Conservation (phyloP, 2,329 filamentous ascomycete species). For the Calonectria fujianensis region DNA sequence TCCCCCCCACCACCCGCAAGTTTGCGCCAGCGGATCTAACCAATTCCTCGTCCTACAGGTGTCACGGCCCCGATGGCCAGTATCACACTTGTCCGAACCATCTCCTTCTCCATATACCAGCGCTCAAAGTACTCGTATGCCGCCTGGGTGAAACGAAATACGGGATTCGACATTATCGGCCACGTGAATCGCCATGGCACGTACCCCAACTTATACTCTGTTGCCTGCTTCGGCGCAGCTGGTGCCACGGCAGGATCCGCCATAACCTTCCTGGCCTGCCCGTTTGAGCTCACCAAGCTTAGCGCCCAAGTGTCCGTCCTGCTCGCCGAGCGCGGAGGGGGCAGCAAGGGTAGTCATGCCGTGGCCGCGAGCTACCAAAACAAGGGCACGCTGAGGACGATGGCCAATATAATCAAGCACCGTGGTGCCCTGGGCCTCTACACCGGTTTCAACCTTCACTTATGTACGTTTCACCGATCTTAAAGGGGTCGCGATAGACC, state of each 20-base stretch:
- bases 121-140: slow-evolving; percentile 84
- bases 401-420: slow-evolving; percentile 85
- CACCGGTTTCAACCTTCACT: slow-evolving; percentile 86
- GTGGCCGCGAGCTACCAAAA: slow-evolving; percentile 83
- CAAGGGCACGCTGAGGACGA: slow-evolving; percentile 85
- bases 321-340: slow-evolving; percentile 71
- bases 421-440: slow-evolving; percentile 85
- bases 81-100: slow-evolving; percentile 84
- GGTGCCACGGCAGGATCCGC: slow-evolving; percentile 87
- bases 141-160: slow-evolving; percentile 80
- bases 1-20: background rate
- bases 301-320: slow-evolving; percentile 90
- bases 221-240: slow-evolving; percentile 85
- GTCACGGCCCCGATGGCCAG: slow-evolving; percentile 87
- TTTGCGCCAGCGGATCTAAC: slow-evolving; percentile 40
- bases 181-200: slow-evolving; percentile 83
- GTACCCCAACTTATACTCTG: slow-evolving; percentile 82
- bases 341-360: slow-evolving; percentile 69
- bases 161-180: slow-evolving; percentile 81
- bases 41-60: slow-evolving; percentile 65
- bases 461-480: slow-evolving; percentile 74
- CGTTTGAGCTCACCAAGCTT: slow-evolving; percentile 92
- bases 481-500: background rate
- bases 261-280: slow-evolving; percentile 88
- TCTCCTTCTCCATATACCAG: slow-evolving; percentile 88